Base-by-base conservation (phyloP, 495 filamentous ascomycete species). In the Penicillium lagena region DNA sequence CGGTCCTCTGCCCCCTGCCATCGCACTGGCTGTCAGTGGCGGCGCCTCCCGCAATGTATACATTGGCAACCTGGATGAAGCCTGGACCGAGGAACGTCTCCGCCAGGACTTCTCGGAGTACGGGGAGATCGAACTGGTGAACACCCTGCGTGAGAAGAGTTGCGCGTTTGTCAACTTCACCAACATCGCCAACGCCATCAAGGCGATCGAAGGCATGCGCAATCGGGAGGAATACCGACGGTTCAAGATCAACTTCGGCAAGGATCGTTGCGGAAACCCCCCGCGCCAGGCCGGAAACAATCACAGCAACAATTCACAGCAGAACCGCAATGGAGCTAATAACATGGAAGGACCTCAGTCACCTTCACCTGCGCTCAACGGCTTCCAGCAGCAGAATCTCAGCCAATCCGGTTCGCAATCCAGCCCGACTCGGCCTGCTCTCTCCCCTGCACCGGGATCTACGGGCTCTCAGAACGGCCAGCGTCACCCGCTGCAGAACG, bases 191-290 rank as follows among this genome's bases (percentile, higher is more conserved):
- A 98, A 98, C 49, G 93, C 93, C 34, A 98, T 98, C 73, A 98
- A 98, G 66, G 94, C 93, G 5, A 98, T 98, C 50, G 93, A 98
- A 63, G 93, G 91, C 30, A 82, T 97, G 51, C 80, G 93, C 27
- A 83, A 88, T 60, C 86, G 90, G 52, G 94, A 98, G 40, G 93
- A 98, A 59, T 98, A 98, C 70, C 85, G 80, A 63, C 84, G 91
- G 39, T 98, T 98, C 78, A 98, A 98, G 76, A 90, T 98, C 63
- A 98, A 98, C 70, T 98, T 98, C 63, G 93, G 93, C 59, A 98
- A 98, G 70, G 93, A 98, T 64, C 80, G 93, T 40, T 98, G 93
- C 58, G 93, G 93, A 51, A 98, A 97, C 66, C 87, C 93, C 13
- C 93, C 93, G 17, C 80, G 93, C 36, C 94, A 98, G 68, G 71